Evolutionary conservation across 352 stramenopile genomes (phyloP).

Genomic region (Pythium chondricola): DNA sequence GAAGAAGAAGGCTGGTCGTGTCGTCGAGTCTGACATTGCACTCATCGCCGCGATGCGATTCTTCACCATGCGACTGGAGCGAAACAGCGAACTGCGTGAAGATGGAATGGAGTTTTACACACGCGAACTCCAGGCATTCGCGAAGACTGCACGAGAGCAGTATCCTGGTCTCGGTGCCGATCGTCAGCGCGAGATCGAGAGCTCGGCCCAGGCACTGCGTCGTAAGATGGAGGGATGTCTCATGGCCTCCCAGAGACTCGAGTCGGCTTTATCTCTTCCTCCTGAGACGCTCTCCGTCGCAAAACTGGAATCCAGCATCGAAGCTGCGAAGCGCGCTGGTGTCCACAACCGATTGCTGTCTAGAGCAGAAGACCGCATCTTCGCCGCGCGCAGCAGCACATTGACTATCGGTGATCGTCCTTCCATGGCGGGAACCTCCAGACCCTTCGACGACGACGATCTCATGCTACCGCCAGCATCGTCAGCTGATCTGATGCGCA

Average conservation of each 20-base stretch:
- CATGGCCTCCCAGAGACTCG: conserved; percentile 34
- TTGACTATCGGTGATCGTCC: conserved; percentile 24
- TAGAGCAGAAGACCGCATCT: conserved; percentile 58
- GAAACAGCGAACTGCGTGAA: conserved; percentile 51
- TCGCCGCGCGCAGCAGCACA: conserved; percentile 20
- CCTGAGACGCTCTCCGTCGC: conserved; percentile 36
- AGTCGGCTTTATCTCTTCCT: conserved; percentile 35
- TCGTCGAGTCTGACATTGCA: conserved; percentile 20
- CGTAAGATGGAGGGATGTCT: conserved; percentile 45
- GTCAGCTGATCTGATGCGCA: conserved; percentile 10
- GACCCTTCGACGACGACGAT: conserved; percentile 5
- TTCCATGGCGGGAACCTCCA: conserved; percentile 6
- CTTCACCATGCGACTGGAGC: conserved; percentile 37
- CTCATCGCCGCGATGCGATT: conserved; percentile 52
- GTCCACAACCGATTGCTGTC: conserved; percentile 52
- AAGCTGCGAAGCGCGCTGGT: conserved; percentile 47
- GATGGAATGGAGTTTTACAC: conserved; percentile 49
- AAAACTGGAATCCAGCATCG: conserved; percentile 49
- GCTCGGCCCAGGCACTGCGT: conserved; percentile 36
- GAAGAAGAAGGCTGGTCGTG: conserved; percentile 7
- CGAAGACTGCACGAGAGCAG: conserved; percentile 22
- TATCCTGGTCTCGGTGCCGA: conserved; percentile 21
- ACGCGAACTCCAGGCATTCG: conserved; percentile 47
- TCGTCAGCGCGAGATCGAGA: conserved; percentile 28
- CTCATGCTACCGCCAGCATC: not conserved